Evolutionary conservation across 1,139 yeast genomes (phyloP), one percentile per base, ranked within the genome.

Genomic region (Diutina siamensis): DNA sequence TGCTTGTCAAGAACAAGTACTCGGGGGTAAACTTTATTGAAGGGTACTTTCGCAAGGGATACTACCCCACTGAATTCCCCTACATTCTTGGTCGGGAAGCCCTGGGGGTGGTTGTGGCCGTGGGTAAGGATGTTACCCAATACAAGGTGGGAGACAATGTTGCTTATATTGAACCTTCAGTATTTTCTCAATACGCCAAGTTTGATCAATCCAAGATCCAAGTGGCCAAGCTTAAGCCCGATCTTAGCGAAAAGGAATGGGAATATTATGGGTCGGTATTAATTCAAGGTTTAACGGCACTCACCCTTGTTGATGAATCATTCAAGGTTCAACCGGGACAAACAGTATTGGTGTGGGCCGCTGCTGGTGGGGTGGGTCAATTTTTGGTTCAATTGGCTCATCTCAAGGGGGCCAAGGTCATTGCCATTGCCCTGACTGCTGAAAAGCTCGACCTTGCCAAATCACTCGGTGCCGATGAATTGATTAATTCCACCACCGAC

Each of bases 291-390:
- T 64, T 87, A 49, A 88, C 97, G 3, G 94, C 94, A 2, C 63
- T 83, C 53, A 74, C 92, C 0, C 76, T 88, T 49, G 64, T 77
- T 41, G 65, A 71, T 41, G 89, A 83, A 52, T 74, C 92, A 0
- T 78, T 84, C 59, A 57, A 67, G 3, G 84, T 87, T 33, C 58
- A 83, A 57, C 67, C 72, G 57, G 88, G 77, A 46, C 96, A 89
- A 50, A 72, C 62, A 52, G 73, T 83, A 38, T 68, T 88, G 46
- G 80, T 86, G 33, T 87, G 89, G 70, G 97, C 97, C 1, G 95
- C 95, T 17, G 95, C 96, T 8, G 97, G 97, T 45, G 96, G 97
- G 48, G 92, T 85, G 45, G 97, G 97, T 2, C 71, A 76, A 46
- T 54, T 85, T 15, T 62, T 86, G 47, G 70, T 72, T 41, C 96